These are phyloP conservation scores for Dalbergia cochinchinensis DNA, from an alignment of 306 rosid genomes.

Conservation along the genomic window DNA sequence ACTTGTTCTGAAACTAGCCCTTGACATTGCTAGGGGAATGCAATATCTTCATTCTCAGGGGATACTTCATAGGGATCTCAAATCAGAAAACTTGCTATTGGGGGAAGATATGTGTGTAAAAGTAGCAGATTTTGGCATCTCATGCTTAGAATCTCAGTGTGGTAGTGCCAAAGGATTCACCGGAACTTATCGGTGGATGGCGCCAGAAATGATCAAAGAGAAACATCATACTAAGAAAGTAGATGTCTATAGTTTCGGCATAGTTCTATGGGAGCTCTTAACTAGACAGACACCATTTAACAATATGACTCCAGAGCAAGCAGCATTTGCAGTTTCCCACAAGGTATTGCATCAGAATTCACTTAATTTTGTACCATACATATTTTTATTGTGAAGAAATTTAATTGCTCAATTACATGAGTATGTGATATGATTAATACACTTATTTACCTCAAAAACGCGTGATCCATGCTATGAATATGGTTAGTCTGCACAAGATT, in stretches of 20 bases:
- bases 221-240: slow-evolving; percentile 93
- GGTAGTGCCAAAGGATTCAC: slow-evolving; percentile 85
- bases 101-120: slow-evolving; percentile 93
- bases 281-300: slow-evolving; percentile 88
- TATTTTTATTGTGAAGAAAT: slow-evolving; percentile 7
- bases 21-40: slow-evolving; percentile 89
- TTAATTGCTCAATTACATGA: slow-evolving; percentile 8
- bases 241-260: slow-evolving; percentile 97
- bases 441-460: slow-evolving; percentile 6
- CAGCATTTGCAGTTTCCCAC: slow-evolving; percentile 95
- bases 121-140: slow-evolving; percentile 97
- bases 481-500: slow-evolving; percentile 33
- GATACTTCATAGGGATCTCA: slow-evolving; percentile 96
- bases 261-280: slow-evolving; percentile 95
- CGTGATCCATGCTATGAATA: background rate
- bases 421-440: slow-evolving; percentile 15
- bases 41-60: slow-evolving; percentile 93
- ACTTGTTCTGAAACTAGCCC: slow-evolving; percentile 78
- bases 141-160: slow-evolving; percentile 86
- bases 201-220: slow-evolving; percentile 94
- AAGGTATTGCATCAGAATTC: slow-evolving; percentile 68
- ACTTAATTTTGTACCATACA: background rate
- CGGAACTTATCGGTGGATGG: slow-evolving; percentile 99
- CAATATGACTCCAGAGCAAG: slow-evolving; percentile 97
- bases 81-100: slow-evolving; percentile 86